Base-by-base conservation (phyloP, 2,329 filamentous ascomycete species). In the Epicoccum nigrum region DNA sequence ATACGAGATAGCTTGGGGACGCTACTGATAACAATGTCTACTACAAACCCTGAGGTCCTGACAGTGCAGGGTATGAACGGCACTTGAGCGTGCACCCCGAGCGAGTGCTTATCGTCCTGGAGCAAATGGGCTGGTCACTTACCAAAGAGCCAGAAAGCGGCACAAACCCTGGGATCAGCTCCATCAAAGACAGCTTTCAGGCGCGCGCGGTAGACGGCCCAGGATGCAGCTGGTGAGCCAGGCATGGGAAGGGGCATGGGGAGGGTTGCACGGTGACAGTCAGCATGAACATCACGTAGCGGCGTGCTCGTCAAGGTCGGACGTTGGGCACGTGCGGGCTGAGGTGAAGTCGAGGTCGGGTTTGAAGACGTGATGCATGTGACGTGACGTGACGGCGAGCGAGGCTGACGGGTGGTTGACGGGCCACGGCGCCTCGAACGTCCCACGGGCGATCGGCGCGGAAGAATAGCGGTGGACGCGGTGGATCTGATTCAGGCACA, bases 71-170 rank as follows among this genome's bases (percentile, higher is more conserved):
- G n/a, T 15, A 6, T n/a, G 20, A 4, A 25, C 4, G 6, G 15
- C 32, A 11, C 2, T 17, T 4, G 32, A 34, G 32, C 15, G 17
- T 34, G 32, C 16, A 34, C n/a, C 8, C 16, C 3, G 9, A 32
- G 16, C 32, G 19, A 19, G 21, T n/a, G 17, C 15, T 20, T 12
- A 12, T 21, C 19, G 2, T 11, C 12, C 16, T n/a, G n/a, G 8
- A 12, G 5, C 15, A 34, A 15, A 9, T 12, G 21, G 17, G 16
- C 5, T 20, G 23, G 23, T 25, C 15, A 37, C 45, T 40, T 19
- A 97, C 93, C 93, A 68, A 97, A 95, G 2, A 97, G 80, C 92
- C 92, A 97, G 68, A 97, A 97, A 21, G 93, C 90, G 42, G 86
- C 69, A 48, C 90, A 81, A 13, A 96, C 89, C 42, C 86, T 80